phyloP scores from a whole-genome alignment of 257 asterid genomes.

The Haberlea rhodopensis region DNA sequence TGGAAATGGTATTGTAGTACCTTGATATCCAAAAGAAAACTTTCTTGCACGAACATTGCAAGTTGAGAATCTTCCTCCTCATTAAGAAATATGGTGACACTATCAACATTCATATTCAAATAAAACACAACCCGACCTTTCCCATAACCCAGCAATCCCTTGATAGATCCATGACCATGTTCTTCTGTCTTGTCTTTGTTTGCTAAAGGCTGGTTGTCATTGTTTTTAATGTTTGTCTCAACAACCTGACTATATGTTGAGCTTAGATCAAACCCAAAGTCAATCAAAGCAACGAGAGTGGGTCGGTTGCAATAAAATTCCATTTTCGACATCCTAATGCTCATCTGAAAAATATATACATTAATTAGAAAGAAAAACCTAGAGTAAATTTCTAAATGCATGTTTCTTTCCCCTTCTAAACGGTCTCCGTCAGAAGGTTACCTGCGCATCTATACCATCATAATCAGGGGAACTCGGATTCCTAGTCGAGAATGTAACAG shows the following conservation, averaged over 20 bases:
- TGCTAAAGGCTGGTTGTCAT: conserved; percentile 39
- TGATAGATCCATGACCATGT: conserved; percentile 55
- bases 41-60: conserved; percentile 97
- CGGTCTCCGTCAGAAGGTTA: conserved; percentile 34
- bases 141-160: conserved; percentile 87
- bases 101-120: conserved; percentile 89
- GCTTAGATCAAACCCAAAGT: conserved; percentile 72
- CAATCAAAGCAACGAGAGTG: conserved; percentile 91
- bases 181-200: conserved; percentile 68
- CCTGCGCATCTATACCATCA: conserved; percentile 97
- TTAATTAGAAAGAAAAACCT: conserved; percentile 29
- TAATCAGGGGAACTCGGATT: conserved; percentile 77
- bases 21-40: conserved; percentile 85
- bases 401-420: conserved; percentile 3
- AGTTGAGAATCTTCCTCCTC: conserved; percentile 96
- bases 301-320: conserved; percentile 96
- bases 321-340: conserved; percentile 91
- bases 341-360: conserved; percentile 61
- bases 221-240: conserved; percentile 30
- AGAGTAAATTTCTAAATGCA: conserved; percentile 16
- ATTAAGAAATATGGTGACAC: conserved; percentile 85
- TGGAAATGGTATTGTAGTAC: conserved; percentile 33
- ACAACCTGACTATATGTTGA: conserved; percentile 39
- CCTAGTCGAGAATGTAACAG: conserved; percentile 66
- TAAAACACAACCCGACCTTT: conserved; percentile 86